Conservation (phyloP, 805 yeast species). For the Yarrowia bubula region DNA sequence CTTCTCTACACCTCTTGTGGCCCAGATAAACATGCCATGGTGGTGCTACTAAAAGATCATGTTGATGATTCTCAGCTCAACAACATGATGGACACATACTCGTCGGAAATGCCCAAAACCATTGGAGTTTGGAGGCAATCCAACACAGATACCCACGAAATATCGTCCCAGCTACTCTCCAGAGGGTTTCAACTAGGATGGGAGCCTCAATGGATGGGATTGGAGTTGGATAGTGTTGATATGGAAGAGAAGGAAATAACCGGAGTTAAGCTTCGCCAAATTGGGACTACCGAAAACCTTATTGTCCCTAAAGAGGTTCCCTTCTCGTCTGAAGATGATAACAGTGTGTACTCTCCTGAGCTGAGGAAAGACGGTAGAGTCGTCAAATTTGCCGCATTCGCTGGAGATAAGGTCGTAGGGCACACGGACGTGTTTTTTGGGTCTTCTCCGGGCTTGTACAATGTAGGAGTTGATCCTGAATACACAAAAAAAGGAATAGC, state of each 20-base stretch:
- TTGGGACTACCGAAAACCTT: background rate
- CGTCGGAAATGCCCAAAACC: background rate
- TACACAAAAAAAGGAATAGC: background rate
- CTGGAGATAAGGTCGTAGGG: background rate
- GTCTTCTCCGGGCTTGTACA: background rate
- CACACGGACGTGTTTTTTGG: constrained; percentile 6
- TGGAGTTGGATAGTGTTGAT: background rate
- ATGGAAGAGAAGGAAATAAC: background rate
- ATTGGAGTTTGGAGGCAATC: constrained; percentile 7
- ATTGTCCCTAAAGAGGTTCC: background rate
- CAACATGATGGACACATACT: background rate
- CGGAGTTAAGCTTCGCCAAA: background rate
- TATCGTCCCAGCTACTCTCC: background rate
- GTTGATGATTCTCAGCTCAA: background rate
- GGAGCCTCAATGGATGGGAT: constrained; percentile 21
- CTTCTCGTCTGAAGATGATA: background rate
- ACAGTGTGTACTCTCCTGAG: background rate
- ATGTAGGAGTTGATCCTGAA: background rate
- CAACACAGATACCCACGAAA: background rate
- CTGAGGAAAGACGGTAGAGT: background rate
- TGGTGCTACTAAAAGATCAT: background rate
- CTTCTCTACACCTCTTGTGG: background rate
- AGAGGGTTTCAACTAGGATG: background rate
- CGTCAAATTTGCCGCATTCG: constrained; percentile 5
- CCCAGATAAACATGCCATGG: background rate